Evolutionary conservation across 2,329 filamentous ascomycete genomes (phyloP).

Genomic region (Zymoseptoria brevis): DNA sequence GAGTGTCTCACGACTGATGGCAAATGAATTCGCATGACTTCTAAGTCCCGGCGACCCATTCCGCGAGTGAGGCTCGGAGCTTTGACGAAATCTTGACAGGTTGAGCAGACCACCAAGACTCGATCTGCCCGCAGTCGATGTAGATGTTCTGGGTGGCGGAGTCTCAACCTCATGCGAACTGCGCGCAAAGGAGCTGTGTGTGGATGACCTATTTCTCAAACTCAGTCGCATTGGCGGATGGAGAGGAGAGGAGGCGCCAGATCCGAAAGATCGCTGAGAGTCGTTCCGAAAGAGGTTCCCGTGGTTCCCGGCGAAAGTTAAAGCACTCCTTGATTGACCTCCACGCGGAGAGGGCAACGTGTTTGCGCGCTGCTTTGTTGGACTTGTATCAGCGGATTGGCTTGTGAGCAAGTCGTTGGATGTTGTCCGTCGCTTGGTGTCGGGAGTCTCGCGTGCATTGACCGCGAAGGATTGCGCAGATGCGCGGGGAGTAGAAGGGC

Average conservation of each 20-base stretch:
- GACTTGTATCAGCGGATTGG: constrained; percentile 23
- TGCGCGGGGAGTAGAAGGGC: constrained; percentile 32
- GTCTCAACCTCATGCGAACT: constrained; percentile 64
- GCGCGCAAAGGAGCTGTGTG: constrained; percentile 68
- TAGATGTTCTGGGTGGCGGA: constrained; percentile 66
- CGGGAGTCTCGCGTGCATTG: constrained; percentile 12
- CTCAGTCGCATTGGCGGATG: constrained; percentile 52
- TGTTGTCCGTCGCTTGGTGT: constrained; percentile 11
- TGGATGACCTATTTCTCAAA: constrained; percentile 74
- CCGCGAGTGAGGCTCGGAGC: constrained; percentile 62
- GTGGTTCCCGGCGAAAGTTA: constrained; percentile 41
- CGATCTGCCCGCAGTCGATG: constrained; percentile 75
- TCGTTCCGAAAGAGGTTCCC: constrained; percentile 49
- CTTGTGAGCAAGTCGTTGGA: constrained; percentile 12
- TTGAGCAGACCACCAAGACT: constrained; percentile 87
- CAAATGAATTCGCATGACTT: constrained; percentile 79
- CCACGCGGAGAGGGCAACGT: constrained; percentile 29
- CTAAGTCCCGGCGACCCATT: constrained; percentile 65
- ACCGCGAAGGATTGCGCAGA: constrained; percentile 24
- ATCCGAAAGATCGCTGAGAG: constrained; percentile 59
- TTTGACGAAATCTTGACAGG: constrained; percentile 68
- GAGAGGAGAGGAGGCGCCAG: constrained; percentile 48
- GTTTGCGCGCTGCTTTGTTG: constrained; percentile 15
- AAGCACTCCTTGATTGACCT: constrained; percentile 33
- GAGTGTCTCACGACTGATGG: constrained; percentile 61